Conservation (phyloP, 2,329 filamentous ascomycete genomes). For the Colletotrichum liriopes region DNA sequence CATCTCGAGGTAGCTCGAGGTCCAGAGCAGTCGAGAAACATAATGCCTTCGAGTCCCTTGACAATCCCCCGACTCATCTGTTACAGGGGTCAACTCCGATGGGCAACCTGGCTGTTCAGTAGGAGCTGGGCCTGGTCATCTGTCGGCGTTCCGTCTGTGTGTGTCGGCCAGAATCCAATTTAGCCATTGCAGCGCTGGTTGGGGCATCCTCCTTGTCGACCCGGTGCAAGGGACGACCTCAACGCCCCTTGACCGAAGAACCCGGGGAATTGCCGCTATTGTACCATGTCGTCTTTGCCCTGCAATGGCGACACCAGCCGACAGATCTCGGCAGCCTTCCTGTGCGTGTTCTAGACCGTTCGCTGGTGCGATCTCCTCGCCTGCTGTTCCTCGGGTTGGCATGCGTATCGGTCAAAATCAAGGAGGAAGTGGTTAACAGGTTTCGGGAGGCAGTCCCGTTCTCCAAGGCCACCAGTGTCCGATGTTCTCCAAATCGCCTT, state of each 20-base stretch:
- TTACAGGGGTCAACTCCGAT: neutral
- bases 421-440: neutral
- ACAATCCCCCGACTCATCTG: neutral
- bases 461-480: neutral
- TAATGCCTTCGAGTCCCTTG: neutral
- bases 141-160: conserved; percentile 5
- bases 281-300: neutral
- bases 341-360: neutral
- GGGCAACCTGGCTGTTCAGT: neutral
- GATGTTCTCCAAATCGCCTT: neutral
- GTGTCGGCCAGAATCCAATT: neutral
- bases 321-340: neutral
- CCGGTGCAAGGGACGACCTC: neutral
- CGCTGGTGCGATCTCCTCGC: neutral
- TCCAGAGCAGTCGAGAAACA: neutral
- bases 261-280: no score
- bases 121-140: conserved; percentile 3
- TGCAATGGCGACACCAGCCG: neutral
- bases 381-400: neutral
- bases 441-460: neutral
- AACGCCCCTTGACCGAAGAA: neutral
- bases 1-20: neutral
- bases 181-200: conserved; percentile 4
- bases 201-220: neutral
- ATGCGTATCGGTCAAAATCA: no score